These are phyloP conservation scores for Salicornia ramosissima DNA, from an alignment of 148 eudicot species.

Conservation along the genomic window DNA sequence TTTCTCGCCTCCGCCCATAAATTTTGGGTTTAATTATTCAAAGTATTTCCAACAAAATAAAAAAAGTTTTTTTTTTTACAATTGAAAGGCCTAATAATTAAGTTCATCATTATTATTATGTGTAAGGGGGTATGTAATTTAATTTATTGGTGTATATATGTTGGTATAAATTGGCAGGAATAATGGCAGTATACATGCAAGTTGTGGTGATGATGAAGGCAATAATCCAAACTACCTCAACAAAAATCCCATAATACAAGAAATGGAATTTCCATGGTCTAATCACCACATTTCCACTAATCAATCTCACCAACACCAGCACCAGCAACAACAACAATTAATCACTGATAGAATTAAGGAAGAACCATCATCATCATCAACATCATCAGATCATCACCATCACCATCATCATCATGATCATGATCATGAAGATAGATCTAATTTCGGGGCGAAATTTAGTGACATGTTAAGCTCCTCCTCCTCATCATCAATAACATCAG, in stretches of 20 bases:
- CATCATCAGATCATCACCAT: slow-evolving; percentile 22
- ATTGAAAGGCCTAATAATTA: no score
- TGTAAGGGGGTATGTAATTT: no score
- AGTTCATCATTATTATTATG: no score
- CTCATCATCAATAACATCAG: slow-evolving; percentile 31
- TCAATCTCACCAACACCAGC: slow-evolving; percentile 18
- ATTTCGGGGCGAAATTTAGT: slow-evolving; percentile 32
- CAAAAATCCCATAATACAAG: slow-evolving; percentile 45
- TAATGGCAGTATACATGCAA: slow-evolving; percentile 30
- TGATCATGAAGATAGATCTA: neutral
- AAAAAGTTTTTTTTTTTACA: no score
- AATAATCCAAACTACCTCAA: slow-evolving; percentile 14
- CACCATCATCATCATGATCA: neutral
- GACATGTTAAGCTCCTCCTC: slow-evolving; percentile 42
- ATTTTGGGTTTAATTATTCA: no score
- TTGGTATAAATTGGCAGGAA: slow-evolving; percentile 38
- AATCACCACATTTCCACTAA: slow-evolving; percentile 14
- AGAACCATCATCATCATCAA: slow-evolving; percentile 22
- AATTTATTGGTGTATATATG: no score
- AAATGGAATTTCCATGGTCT: slow-evolving; percentile 36
- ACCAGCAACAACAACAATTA: slow-evolving; percentile 20
- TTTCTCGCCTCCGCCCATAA: no score
- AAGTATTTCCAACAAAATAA: no score
- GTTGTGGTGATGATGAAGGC: slow-evolving; percentile 24
- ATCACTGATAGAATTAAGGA: slow-evolving; percentile 24